Evolutionary conservation across 78 protist species (phyloP), one percentile per base, ranked within the genome.

Genomic region (Isochrysis galbana): DNA sequence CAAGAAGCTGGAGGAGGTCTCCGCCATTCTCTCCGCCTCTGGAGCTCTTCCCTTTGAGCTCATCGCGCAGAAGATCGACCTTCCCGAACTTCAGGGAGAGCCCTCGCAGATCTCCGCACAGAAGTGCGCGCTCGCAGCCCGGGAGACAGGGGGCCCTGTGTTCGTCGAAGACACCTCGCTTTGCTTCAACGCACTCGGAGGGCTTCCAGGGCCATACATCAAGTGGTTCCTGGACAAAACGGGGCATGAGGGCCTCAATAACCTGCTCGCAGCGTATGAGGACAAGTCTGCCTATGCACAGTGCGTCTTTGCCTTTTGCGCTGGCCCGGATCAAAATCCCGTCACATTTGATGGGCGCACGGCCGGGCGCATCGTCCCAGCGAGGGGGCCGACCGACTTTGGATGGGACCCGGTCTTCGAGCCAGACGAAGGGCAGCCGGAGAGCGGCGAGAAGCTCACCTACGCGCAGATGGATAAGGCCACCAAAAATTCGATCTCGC

Each of bases 81-180:
- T 97, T 44, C 99, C 98, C 72, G 99, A 98, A 86, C 92, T 98
- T 54, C 99, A 98, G 87, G 99, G 99, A 34, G 97, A 96, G 72
- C 98, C 98, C 51, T 95, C 87, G n/a, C 98, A 98, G 38, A 95
- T 97, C 10, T 74, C 97, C 78, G 42, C 48, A 26, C 97, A 96
- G 51, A 97, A 97, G 92, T 96, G 97, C 94, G 41, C 77, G 46
- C 69, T 95, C 0, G 98, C 98, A 1, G 98, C 97, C 26, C 47
- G 5, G 23, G 26, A 89, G 77, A 97, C 95, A 23, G 77, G 91
- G 29, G 98, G 97, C 26, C 98, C 98, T 0, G 98, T 97, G 78
- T 77, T 98, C 17, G 90, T 93, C 14, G 99, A 99, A 47, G 99
- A 99, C 94, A 97, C 99, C 19, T 95, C 96, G 39, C 97, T 99